Conservation (phyloP, 2,329 filamentous ascomycete genomes). For the Cercospora zeae-maydis region DNA sequence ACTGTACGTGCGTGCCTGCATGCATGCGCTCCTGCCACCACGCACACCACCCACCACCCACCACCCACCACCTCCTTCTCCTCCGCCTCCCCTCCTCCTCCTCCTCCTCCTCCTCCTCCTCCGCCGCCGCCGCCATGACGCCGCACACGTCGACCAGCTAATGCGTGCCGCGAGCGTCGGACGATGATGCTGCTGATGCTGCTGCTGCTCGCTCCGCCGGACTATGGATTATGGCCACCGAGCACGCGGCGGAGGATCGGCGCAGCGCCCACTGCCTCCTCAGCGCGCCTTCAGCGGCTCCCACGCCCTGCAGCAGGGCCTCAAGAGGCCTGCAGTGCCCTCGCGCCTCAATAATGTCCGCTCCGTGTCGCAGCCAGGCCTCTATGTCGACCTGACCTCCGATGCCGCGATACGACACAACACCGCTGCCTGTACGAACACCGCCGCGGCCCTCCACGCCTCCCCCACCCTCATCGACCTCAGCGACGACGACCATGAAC, state of each 20-base stretch:
- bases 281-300: conserved; percentile 30
- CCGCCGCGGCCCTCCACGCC: conserved; percentile 13
- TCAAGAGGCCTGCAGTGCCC: conserved; percentile 27
- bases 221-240: conserved; percentile 30
- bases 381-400: conserved; percentile 28
- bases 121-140: background rate
- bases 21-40: background rate
- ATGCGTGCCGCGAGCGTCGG: conserved; percentile 7
- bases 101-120: background rate
- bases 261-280: conserved; percentile 26
- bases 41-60: background rate
- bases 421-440: conserved; percentile 22
- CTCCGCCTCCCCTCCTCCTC: background rate
- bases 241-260: conserved; percentile 6
- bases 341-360: conserved; percentile 35
- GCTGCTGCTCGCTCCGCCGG: conserved; percentile 21
- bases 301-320: conserved; percentile 24
- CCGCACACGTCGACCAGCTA: conserved; percentile 3
- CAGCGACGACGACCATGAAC: conserved; percentile 25
- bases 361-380: conserved; percentile 30
- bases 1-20: background rate
- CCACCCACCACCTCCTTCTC: background rate
- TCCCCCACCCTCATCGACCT: conserved; percentile 29
- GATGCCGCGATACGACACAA: conserved; percentile 23
- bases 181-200: conserved; percentile 29